Conservation (phyloP, 108 stramenopile genomes). For the Asterionellopsis glacialis region DNA sequence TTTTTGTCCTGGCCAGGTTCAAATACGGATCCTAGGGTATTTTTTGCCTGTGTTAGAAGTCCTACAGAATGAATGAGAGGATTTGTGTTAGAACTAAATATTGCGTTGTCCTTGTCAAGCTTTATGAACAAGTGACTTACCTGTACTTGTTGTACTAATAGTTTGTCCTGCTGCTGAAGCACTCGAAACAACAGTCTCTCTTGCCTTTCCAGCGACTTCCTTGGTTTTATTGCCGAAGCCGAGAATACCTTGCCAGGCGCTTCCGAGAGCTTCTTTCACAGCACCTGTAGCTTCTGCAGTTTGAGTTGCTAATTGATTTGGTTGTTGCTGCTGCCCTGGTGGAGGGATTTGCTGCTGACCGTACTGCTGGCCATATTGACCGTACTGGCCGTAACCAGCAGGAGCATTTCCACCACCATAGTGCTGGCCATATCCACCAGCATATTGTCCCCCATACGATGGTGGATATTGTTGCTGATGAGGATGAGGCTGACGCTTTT, state of each 20-base stretch:
- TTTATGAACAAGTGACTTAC: constrained; percentile 24
- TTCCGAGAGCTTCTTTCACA: constrained; percentile 41
- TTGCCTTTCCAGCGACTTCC: constrained; percentile 36
- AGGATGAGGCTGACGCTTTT: constrained; percentile 13
- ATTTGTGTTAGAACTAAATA: not conserved
- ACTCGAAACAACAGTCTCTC: constrained; percentile 37
- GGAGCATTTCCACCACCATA: constrained; percentile 1
- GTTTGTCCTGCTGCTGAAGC: constrained; percentile 44
- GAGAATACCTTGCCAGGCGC: constrained; percentile 47
- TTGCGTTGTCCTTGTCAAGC: not conserved
- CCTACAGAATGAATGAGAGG: constrained; percentile 9
- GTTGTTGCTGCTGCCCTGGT: constrained; percentile 16
- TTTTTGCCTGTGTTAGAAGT: constrained; percentile 29
- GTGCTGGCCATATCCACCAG: constrained; percentile 17
- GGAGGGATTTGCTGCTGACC: constrained; percentile 4
- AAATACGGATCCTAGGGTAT: constrained; percentile 40
- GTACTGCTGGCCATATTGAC: constrained; percentile 3
- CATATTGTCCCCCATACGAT: constrained; percentile 2
- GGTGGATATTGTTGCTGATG: not conserved
- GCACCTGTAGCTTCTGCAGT: constrained; percentile 13
- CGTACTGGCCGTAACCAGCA: constrained; percentile 6
- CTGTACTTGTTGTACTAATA: constrained; percentile 29
- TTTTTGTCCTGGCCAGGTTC: constrained; percentile 14
- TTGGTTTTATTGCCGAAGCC: constrained; percentile 47
- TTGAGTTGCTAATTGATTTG: not conserved